Evolutionary conservation across 345 rosid genomes (phyloP).

Genomic region (Sonneratia alba): DNA sequence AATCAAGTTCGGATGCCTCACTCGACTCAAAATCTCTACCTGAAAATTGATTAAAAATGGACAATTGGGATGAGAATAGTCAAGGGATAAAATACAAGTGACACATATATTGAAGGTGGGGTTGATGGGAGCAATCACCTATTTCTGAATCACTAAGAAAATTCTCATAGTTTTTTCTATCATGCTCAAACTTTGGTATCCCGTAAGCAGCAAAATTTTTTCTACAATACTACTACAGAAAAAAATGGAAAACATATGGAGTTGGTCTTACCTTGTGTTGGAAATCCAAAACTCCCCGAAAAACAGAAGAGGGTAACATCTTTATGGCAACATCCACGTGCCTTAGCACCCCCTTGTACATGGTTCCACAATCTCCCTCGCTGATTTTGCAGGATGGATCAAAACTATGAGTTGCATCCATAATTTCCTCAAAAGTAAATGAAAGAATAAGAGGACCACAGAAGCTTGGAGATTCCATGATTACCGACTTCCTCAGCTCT

Average conservation of each 20-base stretch:
- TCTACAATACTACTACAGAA: background rate
- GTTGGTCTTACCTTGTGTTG: constrained; percentile 43
- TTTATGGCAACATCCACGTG: constrained; percentile 66
- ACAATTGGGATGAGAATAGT: background rate
- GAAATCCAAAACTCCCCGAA: constrained; percentile 45
- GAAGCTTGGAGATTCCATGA: constrained; percentile 28
- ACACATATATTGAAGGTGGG: background rate
- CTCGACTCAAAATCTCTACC: constrained; percentile 67
- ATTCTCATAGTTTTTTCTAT: background rate
- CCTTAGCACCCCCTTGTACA: constrained; percentile 64
- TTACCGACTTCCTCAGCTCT: constrained; percentile 28
- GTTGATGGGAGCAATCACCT: background rate
- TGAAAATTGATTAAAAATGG: constrained; percentile 18
- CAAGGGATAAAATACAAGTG: background rate
- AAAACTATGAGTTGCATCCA: constrained; percentile 60
- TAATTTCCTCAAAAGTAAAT: constrained; percentile 72
- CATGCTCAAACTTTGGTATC: background rate
- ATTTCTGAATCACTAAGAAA: background rate
- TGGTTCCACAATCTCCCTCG: constrained; percentile 73
- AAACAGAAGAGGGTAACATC: constrained; percentile 80
- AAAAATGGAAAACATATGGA: background rate
- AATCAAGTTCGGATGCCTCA: constrained; percentile 86
- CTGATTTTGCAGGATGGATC: constrained; percentile 77
- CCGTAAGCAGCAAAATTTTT: background rate
- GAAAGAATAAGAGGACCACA: constrained; percentile 49